Percentiles rank a stretch among this genome's conserved stretches.
Conservation (phyloP, 352 stramenopile genomes). For the Phytophthora litchii region DNA sequence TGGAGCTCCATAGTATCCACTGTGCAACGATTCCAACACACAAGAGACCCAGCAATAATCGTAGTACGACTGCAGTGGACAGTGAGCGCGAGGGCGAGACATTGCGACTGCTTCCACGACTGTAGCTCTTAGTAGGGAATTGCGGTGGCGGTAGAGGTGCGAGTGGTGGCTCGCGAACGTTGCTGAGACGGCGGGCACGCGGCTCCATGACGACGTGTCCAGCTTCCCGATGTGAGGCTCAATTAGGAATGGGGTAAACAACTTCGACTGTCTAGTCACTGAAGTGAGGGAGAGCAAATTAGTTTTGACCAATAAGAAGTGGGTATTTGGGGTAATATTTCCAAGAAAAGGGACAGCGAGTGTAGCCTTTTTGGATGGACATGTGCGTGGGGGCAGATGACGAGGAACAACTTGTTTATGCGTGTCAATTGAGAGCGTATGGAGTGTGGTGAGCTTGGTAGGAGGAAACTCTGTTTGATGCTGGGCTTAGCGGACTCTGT, state of each 20-base stretch:
- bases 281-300: not conserved
- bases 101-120: slow-evolving; percentile 12
- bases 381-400: slow-evolving; percentile 40
- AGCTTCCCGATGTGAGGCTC: not conserved
- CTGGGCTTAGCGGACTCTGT: not conserved
- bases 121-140: slow-evolving; percentile 18
- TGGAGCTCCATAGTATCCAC: slow-evolving; percentile 51
- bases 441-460: slow-evolving; percentile 1
- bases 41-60: slow-evolving; percentile 47
- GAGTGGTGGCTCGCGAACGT: slow-evolving; percentile 33
- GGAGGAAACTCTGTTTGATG: slow-evolving; percentile 1
- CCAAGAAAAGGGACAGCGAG: too few relatives aligned
- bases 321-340: not conserved
- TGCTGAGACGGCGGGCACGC: slow-evolving; percentile 39
- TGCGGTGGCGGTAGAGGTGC: slow-evolving; percentile 6
- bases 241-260: slow-evolving; percentile 11
- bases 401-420: slow-evolving; percentile 50
- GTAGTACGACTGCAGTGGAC: slow-evolving; percentile 45
- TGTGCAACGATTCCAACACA: slow-evolving; percentile 50
- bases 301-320: too few relatives aligned
- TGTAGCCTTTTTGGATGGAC: not conserved
- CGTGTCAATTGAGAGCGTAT: slow-evolving; percentile 56
- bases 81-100: slow-evolving; percentile 6
- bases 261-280: slow-evolving; percentile 1
- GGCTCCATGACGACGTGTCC: slow-evolving; percentile 45